Evolutionary conservation across 2,329 filamentous ascomycete genomes (phyloP).

Genomic region (Aspergillus sp.): DNA sequence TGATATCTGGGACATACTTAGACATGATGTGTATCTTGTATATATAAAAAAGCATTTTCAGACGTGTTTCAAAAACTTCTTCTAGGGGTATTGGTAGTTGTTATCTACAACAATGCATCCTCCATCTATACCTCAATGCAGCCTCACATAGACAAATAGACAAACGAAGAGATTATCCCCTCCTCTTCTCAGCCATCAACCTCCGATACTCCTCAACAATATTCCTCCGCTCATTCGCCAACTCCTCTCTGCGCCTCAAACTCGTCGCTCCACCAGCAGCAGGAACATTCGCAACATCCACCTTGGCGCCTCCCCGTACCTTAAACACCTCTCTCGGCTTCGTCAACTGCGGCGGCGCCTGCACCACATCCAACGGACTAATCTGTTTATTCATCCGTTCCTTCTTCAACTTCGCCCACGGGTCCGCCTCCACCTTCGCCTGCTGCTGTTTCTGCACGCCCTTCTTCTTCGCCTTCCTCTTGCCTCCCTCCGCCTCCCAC

Average conservation of each 20-base stretch:
- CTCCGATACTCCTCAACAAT: slow-evolving; percentile 74
- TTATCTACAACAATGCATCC: background rate
- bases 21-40: background rate
- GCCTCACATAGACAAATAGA: too few species aligned
- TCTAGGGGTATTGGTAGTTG: background rate
- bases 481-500: slow-evolving; percentile 57
- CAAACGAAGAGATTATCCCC: background rate
- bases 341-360: slow-evolving; percentile 74
- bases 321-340: slow-evolving; percentile 65
- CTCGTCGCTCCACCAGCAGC: slow-evolving; percentile 62
- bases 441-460: slow-evolving; percentile 31
- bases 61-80: background rate
- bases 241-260: slow-evolving; percentile 70
- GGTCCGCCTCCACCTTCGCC: slow-evolving; percentile 67
- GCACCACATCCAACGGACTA: slow-evolving; percentile 57
- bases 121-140: background rate
- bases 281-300: slow-evolving; percentile 69
- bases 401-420: slow-evolving; percentile 73
- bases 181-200: slow-evolving; percentile 62
- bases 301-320: slow-evolving; percentile 63
- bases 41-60: slow-evolving; percentile 21
- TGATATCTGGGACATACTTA: background rate
- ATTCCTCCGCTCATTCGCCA: slow-evolving; percentile 67
- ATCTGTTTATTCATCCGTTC: slow-evolving; percentile 35
- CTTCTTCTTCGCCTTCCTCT: slow-evolving; percentile 52